Base-by-base conservation (phyloP, 2,329 filamentous ascomycete species). In the Drechslerella coelobrocha region DNA sequence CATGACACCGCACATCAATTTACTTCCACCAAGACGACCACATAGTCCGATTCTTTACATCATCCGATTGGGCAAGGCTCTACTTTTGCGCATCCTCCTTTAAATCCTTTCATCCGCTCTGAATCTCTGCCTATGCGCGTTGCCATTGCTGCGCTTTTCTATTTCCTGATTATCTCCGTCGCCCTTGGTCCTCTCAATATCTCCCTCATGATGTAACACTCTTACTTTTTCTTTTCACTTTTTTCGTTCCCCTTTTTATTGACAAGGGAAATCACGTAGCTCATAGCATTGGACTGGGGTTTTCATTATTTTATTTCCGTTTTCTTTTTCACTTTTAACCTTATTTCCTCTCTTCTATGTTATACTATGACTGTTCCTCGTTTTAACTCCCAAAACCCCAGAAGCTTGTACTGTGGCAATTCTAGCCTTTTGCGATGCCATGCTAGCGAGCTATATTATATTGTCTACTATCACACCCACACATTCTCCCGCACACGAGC, bases 201-300 rank as follows among this genome's bases (percentile, higher is more conserved):
- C 52, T 37, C 26, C 48, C 34, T 41, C 14, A 27, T 50, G 43
- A 17, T 45, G 48, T 29, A 37, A 48, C 24, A 54, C 12, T 60
- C 27, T 52, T 45, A 56, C 31, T 61, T 52, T 57, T 52, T n/a
- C 6, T 51, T 27, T 5, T 29, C 21, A 27, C n/a, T 17, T 27
- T 31, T n/a, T 27, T 31, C 14, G 12, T 51, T 24, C 2, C n/a
- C 47, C 41, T 51, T 27, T 26, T 51, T 26, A 27, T 61, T 57
- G 21, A 56, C 55, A 39, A 56, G 47, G 66, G 59, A 63, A 68
- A 63, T 63, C 48, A 63, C 66, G 66, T 71, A 63, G 59, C 59
- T 71, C 59, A 63, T 63, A 71, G 66, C 66, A 71, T 71, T 60
- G 66, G 66, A 71, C 37, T 47, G 59, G 66, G 66, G 59, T 63